phyloP scores from a whole-genome alignment of 2,329 filamentous ascomycete species.

The Alternaria brassicae region DNA sequence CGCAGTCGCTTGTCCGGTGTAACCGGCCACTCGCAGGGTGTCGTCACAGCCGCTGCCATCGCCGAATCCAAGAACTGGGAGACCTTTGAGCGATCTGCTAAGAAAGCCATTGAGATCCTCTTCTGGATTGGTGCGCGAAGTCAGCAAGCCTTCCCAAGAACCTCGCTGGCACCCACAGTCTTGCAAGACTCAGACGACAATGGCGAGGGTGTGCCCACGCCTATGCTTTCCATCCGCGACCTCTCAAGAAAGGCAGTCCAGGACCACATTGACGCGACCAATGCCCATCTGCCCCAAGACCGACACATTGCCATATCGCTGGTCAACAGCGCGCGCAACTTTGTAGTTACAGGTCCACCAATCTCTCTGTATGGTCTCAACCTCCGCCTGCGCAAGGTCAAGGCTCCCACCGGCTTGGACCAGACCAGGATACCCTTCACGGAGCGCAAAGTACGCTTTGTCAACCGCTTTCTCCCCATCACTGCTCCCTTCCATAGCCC shows the following conservation, averaged over 20 bases:
- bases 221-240: conserved; percentile 97
- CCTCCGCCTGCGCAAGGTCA: conserved; percentile 92
- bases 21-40: conserved; percentile 95
- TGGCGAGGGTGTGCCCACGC: conserved; percentile 93
- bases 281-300: conserved; percentile 91
- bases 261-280: conserved; percentile 95
- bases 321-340: conserved; percentile 94
- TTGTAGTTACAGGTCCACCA: conserved; percentile 95
- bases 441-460: conserved; percentile 94
- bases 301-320: conserved; percentile 95
- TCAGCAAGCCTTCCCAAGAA: conserved; percentile 95
- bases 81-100: conserved; percentile 80
- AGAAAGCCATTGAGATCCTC: conserved; percentile 84
- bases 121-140: conserved; percentile 99
- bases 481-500: conserved; percentile 98
- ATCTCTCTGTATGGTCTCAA: conserved; percentile 97
- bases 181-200: conserved; percentile 92
- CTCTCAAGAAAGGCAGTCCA: conserved; percentile 87
- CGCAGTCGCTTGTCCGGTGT: conserved; percentile 84
- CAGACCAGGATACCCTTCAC: conserved; percentile 95
- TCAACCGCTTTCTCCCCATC: conserved; percentile 96
- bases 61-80: conserved; percentile 93
- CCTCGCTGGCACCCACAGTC: conserved; percentile 87
- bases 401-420: conserved; percentile 95
- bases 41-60: conserved; percentile 91